Evolutionary conservation across 148 eudicot genomes (phyloP).

Genomic region (Fagopyrum tataricum): DNA sequence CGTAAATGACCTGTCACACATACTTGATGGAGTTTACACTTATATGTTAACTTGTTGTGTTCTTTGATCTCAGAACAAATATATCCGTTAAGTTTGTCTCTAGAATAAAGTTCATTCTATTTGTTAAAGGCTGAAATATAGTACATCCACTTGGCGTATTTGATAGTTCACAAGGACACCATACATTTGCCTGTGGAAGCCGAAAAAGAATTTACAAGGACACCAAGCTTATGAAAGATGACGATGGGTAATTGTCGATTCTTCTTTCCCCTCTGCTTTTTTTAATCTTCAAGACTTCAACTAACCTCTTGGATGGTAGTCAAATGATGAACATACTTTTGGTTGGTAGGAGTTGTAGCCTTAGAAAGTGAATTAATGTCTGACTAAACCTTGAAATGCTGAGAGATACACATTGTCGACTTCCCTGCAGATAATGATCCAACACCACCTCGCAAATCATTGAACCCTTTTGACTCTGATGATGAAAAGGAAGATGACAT

Average conservation of each 20-base stretch:
- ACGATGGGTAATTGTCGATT: not conserved
- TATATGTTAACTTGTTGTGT: not conserved
- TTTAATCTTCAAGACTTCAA: no score
- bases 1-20: not conserved
- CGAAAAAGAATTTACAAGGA: not conserved
- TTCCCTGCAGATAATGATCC: conserved; percentile 38
- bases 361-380: not conserved
- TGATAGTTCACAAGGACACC: not conserved
- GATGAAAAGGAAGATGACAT: conserved; percentile 31
- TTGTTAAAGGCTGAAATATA: not conserved
- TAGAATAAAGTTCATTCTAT: no score
- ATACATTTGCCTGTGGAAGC: not conserved
- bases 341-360: not conserved
- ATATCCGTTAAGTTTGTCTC: no score
- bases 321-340: no score
- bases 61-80: not conserved
- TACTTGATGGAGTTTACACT: not conserved
- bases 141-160: not conserved
- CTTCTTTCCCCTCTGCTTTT: not conserved
- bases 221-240: not conserved
- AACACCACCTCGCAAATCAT: conserved; percentile 33
- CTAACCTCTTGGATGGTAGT: no score
- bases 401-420: conserved; percentile 16
- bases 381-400: not conserved
- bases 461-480: conserved; percentile 44